Percentiles rank a stretch among this genome's conserved stretches.
These are phyloP conservation scores for Saksenaea vasiformis DNA, from an alignment of 371 early-diverging fungal species.

Conservation along the genomic window DNA sequence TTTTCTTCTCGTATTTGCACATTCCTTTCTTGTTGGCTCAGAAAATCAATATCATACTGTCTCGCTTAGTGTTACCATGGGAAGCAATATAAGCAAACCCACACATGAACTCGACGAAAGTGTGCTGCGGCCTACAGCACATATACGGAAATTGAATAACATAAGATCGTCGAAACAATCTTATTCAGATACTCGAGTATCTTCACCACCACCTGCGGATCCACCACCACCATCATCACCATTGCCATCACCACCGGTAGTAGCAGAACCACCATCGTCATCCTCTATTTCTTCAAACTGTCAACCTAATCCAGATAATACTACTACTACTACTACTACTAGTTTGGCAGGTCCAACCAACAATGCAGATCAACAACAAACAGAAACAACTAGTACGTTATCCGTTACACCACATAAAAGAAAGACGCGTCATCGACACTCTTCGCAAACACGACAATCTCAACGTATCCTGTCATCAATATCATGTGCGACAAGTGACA, in stretches of 20 bases:
- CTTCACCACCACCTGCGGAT: not conserved
- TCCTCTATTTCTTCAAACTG: not conserved
- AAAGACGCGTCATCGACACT: not conserved
- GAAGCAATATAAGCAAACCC: not conserved
- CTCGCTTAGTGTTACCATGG: not conserved
- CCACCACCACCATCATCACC: not conserved
- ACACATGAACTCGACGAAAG: constrained; percentile 1
- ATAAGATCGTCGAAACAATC: not conserved
- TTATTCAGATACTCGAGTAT: not conserved
- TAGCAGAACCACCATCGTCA: too few species aligned
- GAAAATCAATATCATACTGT: not conserved
- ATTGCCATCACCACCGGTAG: not conserved
- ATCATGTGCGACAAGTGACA: constrained; percentile 11
- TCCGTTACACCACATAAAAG: not conserved
- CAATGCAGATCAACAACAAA: not conserved
- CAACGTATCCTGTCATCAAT: constrained; percentile 1
- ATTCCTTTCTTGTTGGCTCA: not conserved
- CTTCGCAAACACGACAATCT: not conserved
- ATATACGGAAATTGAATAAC: not conserved
- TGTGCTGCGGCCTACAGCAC: not conserved
- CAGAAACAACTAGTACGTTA: not conserved
- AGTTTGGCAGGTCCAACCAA: not conserved
- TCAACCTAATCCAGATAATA: not conserved
- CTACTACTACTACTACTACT: too few species aligned
- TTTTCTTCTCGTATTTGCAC: not conserved